Conservation (phyloP, 768 basidiomycete genomes). For the Leccinum barrowsii region DNA sequence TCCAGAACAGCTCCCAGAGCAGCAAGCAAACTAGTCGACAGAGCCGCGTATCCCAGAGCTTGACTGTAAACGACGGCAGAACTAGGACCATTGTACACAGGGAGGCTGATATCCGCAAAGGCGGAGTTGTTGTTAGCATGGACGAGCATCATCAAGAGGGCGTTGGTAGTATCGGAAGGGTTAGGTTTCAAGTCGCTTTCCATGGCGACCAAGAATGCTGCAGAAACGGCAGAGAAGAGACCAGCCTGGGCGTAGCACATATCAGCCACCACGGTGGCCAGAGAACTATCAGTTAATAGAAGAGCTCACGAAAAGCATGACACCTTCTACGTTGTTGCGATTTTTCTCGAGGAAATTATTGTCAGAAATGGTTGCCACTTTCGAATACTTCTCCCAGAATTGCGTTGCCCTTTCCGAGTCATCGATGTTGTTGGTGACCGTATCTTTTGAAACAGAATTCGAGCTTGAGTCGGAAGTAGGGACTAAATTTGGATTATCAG, state of each 20-base stretch:
- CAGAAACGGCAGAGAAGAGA: slow-evolving; percentile 39
- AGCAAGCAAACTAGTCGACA: slow-evolving; percentile 20
- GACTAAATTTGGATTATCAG: not conserved
- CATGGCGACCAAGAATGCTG: slow-evolving; percentile 37
- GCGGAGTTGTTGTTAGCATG: slow-evolving; percentile 10
- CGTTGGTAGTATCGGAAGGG: slow-evolving; percentile 23
- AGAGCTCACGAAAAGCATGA: slow-evolving; percentile 2
- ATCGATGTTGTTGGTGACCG: not conserved
- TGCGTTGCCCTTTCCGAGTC: not conserved
- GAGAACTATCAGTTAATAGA: not conserved
- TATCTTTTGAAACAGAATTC: not conserved
- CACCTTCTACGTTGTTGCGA: not conserved
- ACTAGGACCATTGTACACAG: slow-evolving; percentile 18
- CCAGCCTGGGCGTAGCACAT: slow-evolving; percentile 29
- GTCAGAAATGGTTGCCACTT: not conserved
- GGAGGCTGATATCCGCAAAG: slow-evolving; percentile 5
- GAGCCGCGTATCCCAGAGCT: slow-evolving; percentile 18
- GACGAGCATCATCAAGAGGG: slow-evolving; percentile 24
- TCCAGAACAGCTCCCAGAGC: slow-evolving; percentile 20
- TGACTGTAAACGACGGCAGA: slow-evolving; percentile 14
- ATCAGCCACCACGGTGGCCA: not conserved
- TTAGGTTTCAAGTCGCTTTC: slow-evolving; percentile 33
- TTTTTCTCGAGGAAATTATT: not conserved
- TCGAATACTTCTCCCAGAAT: not conserved
- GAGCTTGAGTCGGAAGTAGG: not conserved